Conservation (phyloP, 495 filamentous ascomycete species). For the Lophiostoma macrostomum region DNA sequence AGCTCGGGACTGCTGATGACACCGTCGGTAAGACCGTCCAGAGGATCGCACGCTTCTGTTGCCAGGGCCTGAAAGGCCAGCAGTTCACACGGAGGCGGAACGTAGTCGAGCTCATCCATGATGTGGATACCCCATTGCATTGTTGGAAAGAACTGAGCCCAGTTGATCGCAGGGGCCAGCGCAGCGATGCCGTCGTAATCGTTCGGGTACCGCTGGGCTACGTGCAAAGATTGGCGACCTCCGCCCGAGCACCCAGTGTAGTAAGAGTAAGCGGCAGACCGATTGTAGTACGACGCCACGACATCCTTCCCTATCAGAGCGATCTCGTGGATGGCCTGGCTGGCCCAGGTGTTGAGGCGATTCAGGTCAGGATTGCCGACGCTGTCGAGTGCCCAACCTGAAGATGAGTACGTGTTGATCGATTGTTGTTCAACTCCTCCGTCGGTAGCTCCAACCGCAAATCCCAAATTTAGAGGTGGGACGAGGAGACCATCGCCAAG, state of each 20-base stretch:
- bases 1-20: neutral
- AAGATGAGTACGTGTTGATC: neutral
- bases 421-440: neutral
- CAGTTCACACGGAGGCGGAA: slow-evolving; percentile 30
- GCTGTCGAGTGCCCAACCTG: slow-evolving; percentile 32
- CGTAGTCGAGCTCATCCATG: slow-evolving; percentile 28
- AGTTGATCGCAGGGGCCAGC: slow-evolving; percentile 38
- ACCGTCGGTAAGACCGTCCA: slow-evolving; percentile 5
- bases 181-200: slow-evolving; percentile 36
- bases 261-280: slow-evolving; percentile 29
- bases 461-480: neutral
- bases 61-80: slow-evolving; percentile 9
- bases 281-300: slow-evolving; percentile 29
- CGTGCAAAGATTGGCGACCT: slow-evolving; percentile 32
- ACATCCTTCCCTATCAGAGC: slow-evolving; percentile 31
- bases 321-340: slow-evolving; percentile 21
- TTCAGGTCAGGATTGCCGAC: slow-evolving; percentile 36
- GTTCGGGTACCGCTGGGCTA: slow-evolving; percentile 32
- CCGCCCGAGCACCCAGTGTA: slow-evolving; percentile 37
- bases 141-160: slow-evolving; percentile 29
- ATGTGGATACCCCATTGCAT: slow-evolving; percentile 37
- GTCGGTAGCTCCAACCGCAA: neutral
- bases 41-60: slow-evolving; percentile 1
- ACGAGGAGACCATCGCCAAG: neutral
- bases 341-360: slow-evolving; percentile 37